phyloP scores from a whole-genome alignment of 768 basidiomycete species.

The Pleurotus salmoneostramineus region DNA sequence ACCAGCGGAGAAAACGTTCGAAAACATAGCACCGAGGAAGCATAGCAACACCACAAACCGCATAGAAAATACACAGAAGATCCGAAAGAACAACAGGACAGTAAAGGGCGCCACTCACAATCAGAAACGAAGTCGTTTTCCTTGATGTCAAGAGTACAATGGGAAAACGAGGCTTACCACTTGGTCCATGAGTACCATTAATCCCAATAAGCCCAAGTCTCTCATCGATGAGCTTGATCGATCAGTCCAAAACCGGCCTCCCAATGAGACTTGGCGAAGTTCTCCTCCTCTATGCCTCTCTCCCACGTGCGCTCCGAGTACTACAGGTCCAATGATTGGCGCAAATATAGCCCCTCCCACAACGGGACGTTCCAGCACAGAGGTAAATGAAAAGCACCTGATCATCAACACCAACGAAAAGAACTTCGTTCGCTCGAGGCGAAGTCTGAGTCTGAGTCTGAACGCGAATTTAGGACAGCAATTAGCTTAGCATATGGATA shows the following conservation, averaged over 20 bases:
- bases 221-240: constrained; percentile 4
- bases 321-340: not conserved
- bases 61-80: not conserved
- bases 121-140: constrained; percentile 1
- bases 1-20: not conserved
- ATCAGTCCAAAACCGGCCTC: not conserved
- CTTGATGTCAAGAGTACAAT: constrained; percentile 1
- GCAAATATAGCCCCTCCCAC: constrained; percentile 1
- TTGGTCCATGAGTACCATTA: constrained; percentile 1
- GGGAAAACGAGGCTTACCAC: constrained; percentile 7
- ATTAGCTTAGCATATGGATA: no score
- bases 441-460: not conserved
- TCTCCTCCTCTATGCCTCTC: not conserved
- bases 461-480: no score
- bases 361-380: not conserved
- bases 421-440: not conserved
- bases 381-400: constrained; percentile 7
- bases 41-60: not conserved
- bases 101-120: not conserved
- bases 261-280: not conserved
- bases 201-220: constrained; percentile 3
- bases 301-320: constrained; percentile 1
- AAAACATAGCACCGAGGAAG: not conserved
- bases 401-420: not conserved
- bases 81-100: not conserved